Base-by-base conservation (phyloP, 441 rosid species). In the Iberis amara region DNA sequence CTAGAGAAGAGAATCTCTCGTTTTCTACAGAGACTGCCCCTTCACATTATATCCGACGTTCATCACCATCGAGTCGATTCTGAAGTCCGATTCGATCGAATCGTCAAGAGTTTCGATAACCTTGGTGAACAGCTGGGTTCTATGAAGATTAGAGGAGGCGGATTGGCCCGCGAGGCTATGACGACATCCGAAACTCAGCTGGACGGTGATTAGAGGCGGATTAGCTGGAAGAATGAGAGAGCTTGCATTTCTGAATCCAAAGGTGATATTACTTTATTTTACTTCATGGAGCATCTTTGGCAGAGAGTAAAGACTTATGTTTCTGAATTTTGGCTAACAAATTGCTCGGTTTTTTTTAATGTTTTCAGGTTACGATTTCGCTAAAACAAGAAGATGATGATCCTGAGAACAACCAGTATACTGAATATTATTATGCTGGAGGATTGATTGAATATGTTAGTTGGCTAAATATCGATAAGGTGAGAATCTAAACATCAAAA, bases 141-240 rank as follows among this genome's bases (percentile, higher is more conserved):
- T 46, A 74, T 85, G 83, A 85, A 63, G 71, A 76, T 79, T 55
- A 86, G 89, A 7, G 52, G 66, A 4, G 89, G 82, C 36, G 85
- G 79, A 12, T 73, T 74, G 78, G 59, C 78, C 54, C 71, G 54
- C 50, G 85, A 81, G 56, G 88, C 79, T 13, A 63, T 80, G 50
- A 64, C 55, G 63, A 56, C 57, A 12, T 69, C 62, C 32, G 88
- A 79, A 37, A 69, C 64, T 68, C 68, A 62, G 57, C 32, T 73
- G 60, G 68, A 43, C 32, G 53, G 79, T 58, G 50, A 27, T n/a
- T 0, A 48, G 46, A 18, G 21, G 21, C 21, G 21, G 21, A 18
- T 18, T 18, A 18, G 21, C 21, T 18, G 21, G 21, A 18, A 18
- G 21, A 18, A 18, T 3, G 2, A 18, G 21, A 18, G 21, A 18